Evolutionary conservation across 345 rosid genomes (phyloP).

Genomic region (Zanthoxylum bungeanum): DNA sequence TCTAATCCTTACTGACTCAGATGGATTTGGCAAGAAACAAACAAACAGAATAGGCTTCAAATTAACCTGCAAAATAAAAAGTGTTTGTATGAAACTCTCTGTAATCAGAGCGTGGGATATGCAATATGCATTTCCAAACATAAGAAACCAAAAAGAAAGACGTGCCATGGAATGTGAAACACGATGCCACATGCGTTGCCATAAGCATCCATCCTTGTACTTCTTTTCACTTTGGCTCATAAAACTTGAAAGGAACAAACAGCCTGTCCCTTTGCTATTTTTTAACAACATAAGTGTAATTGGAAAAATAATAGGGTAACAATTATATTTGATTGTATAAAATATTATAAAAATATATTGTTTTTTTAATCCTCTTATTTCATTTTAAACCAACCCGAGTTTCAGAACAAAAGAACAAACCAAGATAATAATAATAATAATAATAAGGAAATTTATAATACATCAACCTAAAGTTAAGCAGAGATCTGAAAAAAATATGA

Average conservation of each 20-base stretch:
- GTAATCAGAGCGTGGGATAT: slow-evolving; percentile 9
- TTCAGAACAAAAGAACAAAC: no score
- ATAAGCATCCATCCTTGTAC: slow-evolving; percentile 1
- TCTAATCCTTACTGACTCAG: no score
- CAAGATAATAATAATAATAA: no score
- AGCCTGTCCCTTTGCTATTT: slow-evolving; percentile 38
- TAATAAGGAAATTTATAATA: no score
- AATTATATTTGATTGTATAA: no score
- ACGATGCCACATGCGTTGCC: slow-evolving; percentile 40
- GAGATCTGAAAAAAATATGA: no score
- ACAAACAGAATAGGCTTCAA: not conserved
- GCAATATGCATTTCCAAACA: not conserved
- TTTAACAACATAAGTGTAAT: no score
- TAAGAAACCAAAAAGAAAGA: slow-evolving; percentile 26
- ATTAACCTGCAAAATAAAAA: not conserved
- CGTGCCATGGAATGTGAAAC: slow-evolving; percentile 50
- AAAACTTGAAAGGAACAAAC: slow-evolving; percentile 38
- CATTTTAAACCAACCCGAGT: slow-evolving; percentile 35
- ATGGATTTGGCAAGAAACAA: not conserved
- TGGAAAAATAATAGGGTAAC: no score
- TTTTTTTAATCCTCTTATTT: not conserved
- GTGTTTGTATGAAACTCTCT: slow-evolving; percentile 7
- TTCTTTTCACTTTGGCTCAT: not conserved
- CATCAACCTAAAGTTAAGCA: no score
- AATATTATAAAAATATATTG: no score